Evolutionary conservation across 2,329 filamentous ascomycete species (phyloP).

Genomic region (Penicillium rolfsii): DNA sequence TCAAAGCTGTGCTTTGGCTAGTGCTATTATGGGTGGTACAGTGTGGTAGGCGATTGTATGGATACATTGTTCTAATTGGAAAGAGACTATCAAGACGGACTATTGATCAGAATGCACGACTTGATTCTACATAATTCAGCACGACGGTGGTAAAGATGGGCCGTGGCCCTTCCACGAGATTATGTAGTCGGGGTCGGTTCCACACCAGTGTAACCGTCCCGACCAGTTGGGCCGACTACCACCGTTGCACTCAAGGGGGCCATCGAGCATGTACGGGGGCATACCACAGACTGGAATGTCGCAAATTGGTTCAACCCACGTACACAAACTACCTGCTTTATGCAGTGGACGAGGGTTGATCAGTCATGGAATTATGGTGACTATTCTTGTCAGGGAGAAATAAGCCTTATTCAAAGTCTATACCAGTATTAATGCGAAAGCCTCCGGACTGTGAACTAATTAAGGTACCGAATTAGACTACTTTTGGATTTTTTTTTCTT

Average conservation of each 20-base stretch:
- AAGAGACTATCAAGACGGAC: not conserved
- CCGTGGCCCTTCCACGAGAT: conserved; percentile 15
- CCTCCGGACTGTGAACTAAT: not conserved
- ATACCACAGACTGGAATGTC: conserved; percentile 26
- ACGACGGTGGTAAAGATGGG: not conserved
- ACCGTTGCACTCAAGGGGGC: conserved; percentile 37
- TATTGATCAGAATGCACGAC: not conserved
- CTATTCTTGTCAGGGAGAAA: not conserved
- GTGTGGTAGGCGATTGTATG: not conserved
- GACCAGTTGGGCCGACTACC: conserved; percentile 30
- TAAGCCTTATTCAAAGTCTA: not conserved
- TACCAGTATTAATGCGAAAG: too few relatives aligned
- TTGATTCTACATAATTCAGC: not conserved
- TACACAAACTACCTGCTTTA: not conserved
- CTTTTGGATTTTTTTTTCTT: not conserved
- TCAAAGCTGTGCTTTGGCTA: not conserved
- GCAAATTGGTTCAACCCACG: conserved; percentile 1
- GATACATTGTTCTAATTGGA: not conserved
- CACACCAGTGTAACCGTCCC: conserved; percentile 35
- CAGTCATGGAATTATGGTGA: not conserved
- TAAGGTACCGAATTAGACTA: conserved; percentile 1
- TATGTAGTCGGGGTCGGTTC: conserved; percentile 24
- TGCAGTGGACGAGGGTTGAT: not conserved
- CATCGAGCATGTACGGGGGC: conserved; percentile 26
- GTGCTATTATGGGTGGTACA: not conserved